Percentiles rank a stretch among this genome's conserved stretches.
phyloP scores from a whole-genome alignment of 2,329 filamentous ascomycete species.

The Sporothrix curviconia region DNA sequence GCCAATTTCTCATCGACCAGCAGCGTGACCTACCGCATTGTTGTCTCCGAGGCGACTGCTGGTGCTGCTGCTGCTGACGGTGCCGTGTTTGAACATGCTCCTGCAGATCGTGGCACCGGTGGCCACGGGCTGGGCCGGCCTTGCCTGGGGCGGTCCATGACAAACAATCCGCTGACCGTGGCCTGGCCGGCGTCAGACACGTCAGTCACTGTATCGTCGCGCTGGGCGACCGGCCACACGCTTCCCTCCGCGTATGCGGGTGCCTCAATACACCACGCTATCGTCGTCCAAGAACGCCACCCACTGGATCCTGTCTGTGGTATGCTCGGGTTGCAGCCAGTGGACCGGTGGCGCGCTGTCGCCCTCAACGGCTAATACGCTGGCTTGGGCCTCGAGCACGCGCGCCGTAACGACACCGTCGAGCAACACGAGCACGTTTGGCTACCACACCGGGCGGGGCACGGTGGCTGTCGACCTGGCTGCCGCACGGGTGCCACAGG shows the following conservation, averaged over 20 bases:
- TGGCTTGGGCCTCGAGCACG: slow-evolving; percentile 24
- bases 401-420: slow-evolving; percentile 17
- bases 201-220: slow-evolving; percentile 30
- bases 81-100: slow-evolving; percentile 28
- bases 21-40: slow-evolving; percentile 22
- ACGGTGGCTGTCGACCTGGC: slow-evolving; percentile 4
- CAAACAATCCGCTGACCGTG: slow-evolving; percentile 31
- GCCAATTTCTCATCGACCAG: slow-evolving; percentile 17
- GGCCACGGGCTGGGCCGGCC: slow-evolving; percentile 31
- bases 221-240: slow-evolving; percentile 27
- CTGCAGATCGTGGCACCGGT: slow-evolving; percentile 32
- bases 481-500: neutral
- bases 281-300: slow-evolving; percentile 22
- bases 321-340: slow-evolving; percentile 24
- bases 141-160: slow-evolving; percentile 37
- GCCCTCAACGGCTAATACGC: slow-evolving; percentile 18
- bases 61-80: no score
- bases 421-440: slow-evolving; percentile 24
- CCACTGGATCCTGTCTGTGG: slow-evolving; percentile 25
- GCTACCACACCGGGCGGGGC: slow-evolving; percentile 20
- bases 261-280: slow-evolving; percentile 22
- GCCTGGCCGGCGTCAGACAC: slow-evolving; percentile 31
- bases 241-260: slow-evolving; percentile 18
- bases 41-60: slow-evolving; percentile 24
- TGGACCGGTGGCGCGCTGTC: slow-evolving; percentile 20